phyloP scores from a whole-genome alignment of 192 early-diverging fungal species.

The Coemansia sp. region DNA sequence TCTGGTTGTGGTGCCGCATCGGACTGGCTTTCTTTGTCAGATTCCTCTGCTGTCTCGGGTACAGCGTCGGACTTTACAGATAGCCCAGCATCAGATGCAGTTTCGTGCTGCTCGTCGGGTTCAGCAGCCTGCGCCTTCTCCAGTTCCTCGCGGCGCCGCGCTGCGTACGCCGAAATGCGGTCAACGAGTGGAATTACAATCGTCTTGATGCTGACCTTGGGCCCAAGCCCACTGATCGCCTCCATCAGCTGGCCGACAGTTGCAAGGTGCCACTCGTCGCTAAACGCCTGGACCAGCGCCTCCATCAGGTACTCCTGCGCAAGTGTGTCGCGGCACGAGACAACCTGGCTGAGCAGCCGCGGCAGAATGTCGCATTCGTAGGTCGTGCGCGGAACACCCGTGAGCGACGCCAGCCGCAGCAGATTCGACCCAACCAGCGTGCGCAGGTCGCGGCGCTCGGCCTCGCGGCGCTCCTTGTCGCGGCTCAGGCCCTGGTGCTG shows the following conservation, averaged over 20 bases:
- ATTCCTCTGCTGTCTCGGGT: neutral
- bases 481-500: constrained; percentile 94
- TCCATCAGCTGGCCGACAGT: constrained; percentile 87
- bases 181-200: constrained; percentile 96
- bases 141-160: constrained; percentile 68
- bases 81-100: neutral
- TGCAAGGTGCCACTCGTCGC: constrained; percentile 93
- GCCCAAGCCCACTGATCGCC: constrained; percentile 86
- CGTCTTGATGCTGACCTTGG: constrained; percentile 93
- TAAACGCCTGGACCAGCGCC: constrained; percentile 97
- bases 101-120: neutral
- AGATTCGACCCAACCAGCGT: constrained; percentile 97
- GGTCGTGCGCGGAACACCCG: constrained; percentile 77
- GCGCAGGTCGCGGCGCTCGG: constrained; percentile 91
- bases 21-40: no score
- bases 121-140: constrained; percentile 40
- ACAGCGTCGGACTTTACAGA: neutral
- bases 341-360: constrained; percentile 91
- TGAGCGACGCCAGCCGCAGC: constrained; percentile 89
- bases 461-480: constrained; percentile 93
- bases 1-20: neutral
- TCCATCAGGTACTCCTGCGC: constrained; percentile 99
- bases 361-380: constrained; percentile 91
- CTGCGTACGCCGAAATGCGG: constrained; percentile 88
- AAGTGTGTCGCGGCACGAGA: constrained; percentile 94